phyloP scores from a whole-genome alignment of 805 yeast genomes.

The Pichia nanzhaoensis region DNA sequence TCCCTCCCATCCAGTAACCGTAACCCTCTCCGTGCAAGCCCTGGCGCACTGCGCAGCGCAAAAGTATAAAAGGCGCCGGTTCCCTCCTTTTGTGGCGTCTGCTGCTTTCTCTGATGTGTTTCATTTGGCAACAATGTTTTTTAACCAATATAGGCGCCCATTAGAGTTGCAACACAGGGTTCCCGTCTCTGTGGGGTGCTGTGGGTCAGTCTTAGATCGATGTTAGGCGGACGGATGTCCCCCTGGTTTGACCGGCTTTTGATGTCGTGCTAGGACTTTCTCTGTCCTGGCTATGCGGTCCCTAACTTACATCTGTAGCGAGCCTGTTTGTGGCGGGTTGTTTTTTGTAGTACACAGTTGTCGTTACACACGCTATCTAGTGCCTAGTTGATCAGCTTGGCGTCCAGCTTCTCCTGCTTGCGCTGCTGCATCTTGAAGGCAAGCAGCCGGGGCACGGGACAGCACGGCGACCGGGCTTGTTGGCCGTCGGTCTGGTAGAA shows the following conservation, averaged over 20 bases:
- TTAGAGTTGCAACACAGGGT: slow-evolving; percentile 61
- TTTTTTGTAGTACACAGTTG: no score
- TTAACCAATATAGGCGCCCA: slow-evolving; percentile 66
- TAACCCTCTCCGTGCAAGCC: no score
- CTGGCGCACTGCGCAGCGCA: no score
- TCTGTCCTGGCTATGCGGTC: slow-evolving; percentile 60
- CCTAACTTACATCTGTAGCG: slow-evolving; percentile 50
- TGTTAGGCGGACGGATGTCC: slow-evolving; percentile 18
- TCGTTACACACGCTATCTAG: no score
- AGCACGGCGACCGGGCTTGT: slow-evolving; percentile 61
- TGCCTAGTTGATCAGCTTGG: slow-evolving; percentile 31
- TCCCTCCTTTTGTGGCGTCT: neutral
- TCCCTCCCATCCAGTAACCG: no score
- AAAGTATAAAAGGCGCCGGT: slow-evolving; percentile 10
- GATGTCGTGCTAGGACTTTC: slow-evolving; percentile 45
- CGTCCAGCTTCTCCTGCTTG: slow-evolving; percentile 49
- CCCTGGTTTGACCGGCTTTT: slow-evolving; percentile 42
- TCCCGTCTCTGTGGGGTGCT: slow-evolving; percentile 64
- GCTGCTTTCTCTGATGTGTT: neutral
- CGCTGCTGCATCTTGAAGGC: slow-evolving; percentile 62
- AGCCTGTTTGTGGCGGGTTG: no score
- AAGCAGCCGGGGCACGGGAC: slow-evolving; percentile 65
- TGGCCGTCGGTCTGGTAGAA: slow-evolving; percentile 58
- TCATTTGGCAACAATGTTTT: slow-evolving; percentile 26
- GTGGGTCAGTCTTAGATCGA: slow-evolving; percentile 85